Evolutionary conservation across 1,284 basidiomycete species (phyloP).

Genomic region (Moniliella sp.): DNA sequence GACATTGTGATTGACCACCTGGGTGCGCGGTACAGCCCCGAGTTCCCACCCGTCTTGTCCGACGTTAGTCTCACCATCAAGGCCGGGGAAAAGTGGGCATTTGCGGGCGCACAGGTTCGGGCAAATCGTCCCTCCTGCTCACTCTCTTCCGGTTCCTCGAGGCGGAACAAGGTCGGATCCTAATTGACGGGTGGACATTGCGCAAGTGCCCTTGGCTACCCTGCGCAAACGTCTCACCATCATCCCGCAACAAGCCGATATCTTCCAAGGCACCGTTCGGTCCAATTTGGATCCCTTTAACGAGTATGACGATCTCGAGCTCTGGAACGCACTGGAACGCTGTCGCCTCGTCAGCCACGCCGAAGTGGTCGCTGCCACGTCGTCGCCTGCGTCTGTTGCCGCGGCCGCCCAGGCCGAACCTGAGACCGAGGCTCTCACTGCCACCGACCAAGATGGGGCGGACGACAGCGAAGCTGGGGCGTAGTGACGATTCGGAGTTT

Average conservation of each 20-base stretch:
- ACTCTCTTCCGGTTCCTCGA: constrained; percentile 90
- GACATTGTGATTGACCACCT: constrained; percentile 24
- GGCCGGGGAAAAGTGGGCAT: constrained; percentile 31
- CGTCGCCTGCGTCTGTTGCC: no score
- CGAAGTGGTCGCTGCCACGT: constrained; percentile 6
- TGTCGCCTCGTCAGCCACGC: constrained; percentile 34
- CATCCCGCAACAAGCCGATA: constrained; percentile 60
- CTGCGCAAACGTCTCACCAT: constrained; percentile 60
- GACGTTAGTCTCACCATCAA: constrained; percentile 23
- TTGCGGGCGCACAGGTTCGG: constrained; percentile 49
- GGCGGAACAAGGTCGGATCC: constrained; percentile 53
- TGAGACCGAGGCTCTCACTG: constrained; percentile 9
- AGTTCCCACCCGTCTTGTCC: constrained; percentile 27
- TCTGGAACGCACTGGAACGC: constrained; percentile 39
- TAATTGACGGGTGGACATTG: constrained; percentile 72
- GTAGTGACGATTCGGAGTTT: constrained; percentile 38
- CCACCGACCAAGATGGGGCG: constrained; percentile 3
- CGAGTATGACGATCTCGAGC: constrained; percentile 47
- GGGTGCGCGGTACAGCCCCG: constrained; percentile 28
- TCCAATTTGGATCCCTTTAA: constrained; percentile 44
- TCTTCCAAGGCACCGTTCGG: constrained; percentile 29
- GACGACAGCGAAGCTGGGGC: constrained; percentile 6
- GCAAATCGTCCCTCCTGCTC: constrained; percentile 68
- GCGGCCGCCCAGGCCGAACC: constrained; percentile 9
- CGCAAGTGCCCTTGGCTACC: constrained; percentile 63